A percentile compares a stretch with the other conserved stretches of the same genome.
These are phyloP conservation scores for Plasmodium fragile DNA, from an alignment of 169 alveolate species.

Conservation along the genomic window DNA sequence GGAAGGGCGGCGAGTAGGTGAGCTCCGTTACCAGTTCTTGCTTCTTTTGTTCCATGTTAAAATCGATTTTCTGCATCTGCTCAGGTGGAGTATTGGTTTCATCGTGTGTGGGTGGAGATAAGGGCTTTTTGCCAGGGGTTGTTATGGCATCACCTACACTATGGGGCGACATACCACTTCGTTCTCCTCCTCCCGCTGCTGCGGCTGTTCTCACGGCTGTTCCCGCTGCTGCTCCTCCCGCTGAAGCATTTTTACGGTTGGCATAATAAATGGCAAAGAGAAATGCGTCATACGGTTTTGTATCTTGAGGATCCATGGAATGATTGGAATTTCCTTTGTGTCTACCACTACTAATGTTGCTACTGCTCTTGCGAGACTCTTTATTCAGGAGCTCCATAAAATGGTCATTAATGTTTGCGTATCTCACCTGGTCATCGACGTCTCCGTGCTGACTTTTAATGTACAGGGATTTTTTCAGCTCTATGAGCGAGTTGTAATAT, in stretches of 20 bases:
- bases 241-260: background rate
- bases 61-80: background rate
- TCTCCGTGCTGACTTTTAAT: background rate
- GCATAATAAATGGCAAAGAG: conserved; percentile 28
- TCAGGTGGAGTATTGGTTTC: background rate
- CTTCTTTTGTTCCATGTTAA: background rate
- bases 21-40: background rate
- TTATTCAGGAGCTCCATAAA: conserved; percentile 38
- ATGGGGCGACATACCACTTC: background rate
- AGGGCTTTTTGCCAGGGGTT: background rate
- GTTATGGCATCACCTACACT: background rate
- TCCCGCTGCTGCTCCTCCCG: background rate
- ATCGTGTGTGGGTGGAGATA: background rate
- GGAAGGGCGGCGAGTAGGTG: background rate
- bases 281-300: background rate
- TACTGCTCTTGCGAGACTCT: conserved; percentile 7
- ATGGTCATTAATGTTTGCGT: conserved; percentile 25
- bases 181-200: background rate
- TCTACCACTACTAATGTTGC: background rate
- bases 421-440: conserved; percentile 19
- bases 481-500: conserved; percentile 17
- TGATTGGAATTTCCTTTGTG: background rate
- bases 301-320: background rate
- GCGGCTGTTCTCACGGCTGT: too few species aligned
- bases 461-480: conserved; percentile 29